phyloP scores from a whole-genome alignment of 352 stramenopile species.

The Phytophthora litchii region DNA sequence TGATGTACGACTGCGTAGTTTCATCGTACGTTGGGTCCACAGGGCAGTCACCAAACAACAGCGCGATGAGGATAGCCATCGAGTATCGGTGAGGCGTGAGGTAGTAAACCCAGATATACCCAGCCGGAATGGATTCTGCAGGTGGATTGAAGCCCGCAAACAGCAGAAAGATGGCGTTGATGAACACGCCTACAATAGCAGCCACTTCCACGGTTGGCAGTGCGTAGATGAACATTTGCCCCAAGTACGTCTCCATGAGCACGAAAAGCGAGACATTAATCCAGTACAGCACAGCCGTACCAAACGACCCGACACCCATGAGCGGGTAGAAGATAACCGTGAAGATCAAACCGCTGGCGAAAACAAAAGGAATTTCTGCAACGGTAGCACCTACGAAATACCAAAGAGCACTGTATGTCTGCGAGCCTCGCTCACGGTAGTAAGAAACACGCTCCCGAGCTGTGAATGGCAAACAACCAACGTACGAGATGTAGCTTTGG shows the following conservation, averaged over 20 bases:
- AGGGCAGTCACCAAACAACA: constrained; percentile 38
- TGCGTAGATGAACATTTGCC: constrained; percentile 37
- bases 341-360: constrained; percentile 44
- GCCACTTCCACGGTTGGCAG: constrained; percentile 40
- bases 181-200: constrained; percentile 36
- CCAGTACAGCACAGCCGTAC: constrained; percentile 45
- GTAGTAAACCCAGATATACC: constrained; percentile 42
- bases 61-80: constrained; percentile 31
- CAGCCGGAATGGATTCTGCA: constrained; percentile 30
- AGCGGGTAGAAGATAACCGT: constrained; percentile 52
- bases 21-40: constrained; percentile 31
- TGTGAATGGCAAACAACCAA: constrained; percentile 48
- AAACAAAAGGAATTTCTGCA: constrained; percentile 70
- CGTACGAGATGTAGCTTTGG: constrained; percentile 65
- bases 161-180: constrained; percentile 49
- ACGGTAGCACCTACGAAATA: constrained; percentile 76
- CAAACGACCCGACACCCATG: constrained; percentile 44
- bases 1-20: constrained; percentile 18
- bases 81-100: constrained; percentile 42
- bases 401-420: constrained; percentile 80
- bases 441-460: constrained; percentile 76
- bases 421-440: constrained; percentile 85
- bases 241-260: constrained; percentile 44
- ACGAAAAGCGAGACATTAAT: constrained; percentile 41
- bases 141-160: constrained; percentile 50